A percentile compares a stretch with the other conserved stretches of the same genome.
These are phyloP conservation scores for Excoecaria cochinchinensis DNA, from an alignment of 345 rosid genomes.

Conservation along the genomic window DNA sequence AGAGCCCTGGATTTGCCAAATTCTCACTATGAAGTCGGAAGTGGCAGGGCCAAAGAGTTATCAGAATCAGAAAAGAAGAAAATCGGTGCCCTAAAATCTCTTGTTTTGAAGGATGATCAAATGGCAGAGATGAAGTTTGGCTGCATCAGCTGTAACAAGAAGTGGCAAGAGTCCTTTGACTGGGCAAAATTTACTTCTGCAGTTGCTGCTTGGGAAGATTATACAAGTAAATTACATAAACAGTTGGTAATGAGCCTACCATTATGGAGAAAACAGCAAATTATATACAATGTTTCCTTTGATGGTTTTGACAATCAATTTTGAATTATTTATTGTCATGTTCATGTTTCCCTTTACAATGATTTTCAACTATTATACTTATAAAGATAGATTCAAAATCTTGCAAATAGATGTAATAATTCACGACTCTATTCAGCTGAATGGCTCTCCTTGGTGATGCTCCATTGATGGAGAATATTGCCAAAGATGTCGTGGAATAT, in stretches of 20 bases:
- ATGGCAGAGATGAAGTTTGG: constrained; percentile 38
- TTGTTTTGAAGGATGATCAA: constrained; percentile 37
- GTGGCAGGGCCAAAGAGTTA: constrained; percentile 26
- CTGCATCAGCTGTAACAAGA: constrained; percentile 8
- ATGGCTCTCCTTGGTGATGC: neutral
- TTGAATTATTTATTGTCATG: neutral
- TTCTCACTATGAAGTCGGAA: constrained; percentile 12
- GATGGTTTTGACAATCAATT: neutral
- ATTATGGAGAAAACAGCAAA: constrained; percentile 52
- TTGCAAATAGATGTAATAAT: neutral
- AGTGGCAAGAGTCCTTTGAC: constrained; percentile 23
- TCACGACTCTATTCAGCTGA: neutral
- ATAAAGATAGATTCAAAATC: neutral
- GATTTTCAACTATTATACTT: too few relatives aligned
- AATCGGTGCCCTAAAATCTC: constrained; percentile 33
- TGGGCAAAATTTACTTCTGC: constrained; percentile 45
- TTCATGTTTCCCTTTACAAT: too few relatives aligned
- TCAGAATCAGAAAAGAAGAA: constrained; percentile 45
- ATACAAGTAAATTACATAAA: constrained; percentile 39
- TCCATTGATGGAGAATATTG: constrained; percentile 2
- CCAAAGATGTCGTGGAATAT: constrained; percentile 14
- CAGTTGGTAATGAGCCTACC: constrained; percentile 56
- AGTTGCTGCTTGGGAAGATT: constrained; percentile 48
- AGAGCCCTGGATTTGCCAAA: constrained; percentile 36
- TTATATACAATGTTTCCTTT: constrained; percentile 27